These are phyloP conservation scores for Cutaneotrichosporon cavernicola DNA, from an alignment of 1,284 basidiomycete species.

Conservation along the genomic window DNA sequence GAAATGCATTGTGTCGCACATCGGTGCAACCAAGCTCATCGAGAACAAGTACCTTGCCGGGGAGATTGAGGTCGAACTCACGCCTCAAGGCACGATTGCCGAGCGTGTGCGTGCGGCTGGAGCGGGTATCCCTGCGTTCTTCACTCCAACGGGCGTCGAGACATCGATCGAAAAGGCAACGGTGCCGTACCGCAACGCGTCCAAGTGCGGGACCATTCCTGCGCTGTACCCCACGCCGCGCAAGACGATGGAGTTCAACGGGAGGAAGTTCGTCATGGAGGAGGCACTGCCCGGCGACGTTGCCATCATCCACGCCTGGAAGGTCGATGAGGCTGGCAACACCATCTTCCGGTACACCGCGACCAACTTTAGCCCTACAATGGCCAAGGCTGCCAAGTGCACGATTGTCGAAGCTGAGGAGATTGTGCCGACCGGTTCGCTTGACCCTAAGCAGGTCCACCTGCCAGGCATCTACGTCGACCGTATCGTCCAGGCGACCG, in stretches of 20 bases:
- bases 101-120: conserved; percentile 87
- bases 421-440: conserved; percentile 76
- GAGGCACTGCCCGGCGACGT: conserved; percentile 77
- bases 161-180: conserved; percentile 68
- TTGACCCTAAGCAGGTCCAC: conserved; percentile 78
- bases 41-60: conserved; percentile 69
- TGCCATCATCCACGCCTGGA: conserved; percentile 87
- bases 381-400: conserved; percentile 81
- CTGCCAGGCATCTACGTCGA: conserved; percentile 82
- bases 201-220: conserved; percentile 12
- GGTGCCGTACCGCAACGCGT: conserved; percentile 69
- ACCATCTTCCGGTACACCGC: conserved; percentile 78
- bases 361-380: conserved; percentile 78
- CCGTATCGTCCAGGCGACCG: conserved; percentile 71
- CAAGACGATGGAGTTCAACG: conserved; percentile 73
- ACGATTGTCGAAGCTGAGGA: conserved; percentile 90
- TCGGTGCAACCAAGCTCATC: conserved; percentile 59
- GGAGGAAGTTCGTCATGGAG: conserved; percentile 78
- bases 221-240: conserved; percentile 59
- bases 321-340: conserved; percentile 81
- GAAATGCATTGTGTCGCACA: conserved; percentile 85
- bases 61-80: conserved; percentile 76
- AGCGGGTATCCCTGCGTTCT: conserved; percentile 91
- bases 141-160: conserved; percentile 81
- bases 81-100: conserved; percentile 65